Percentiles rank a stretch among this genome's conserved stretches.
phyloP scores from a whole-genome alignment of 2,329 filamentous ascomycete genomes.

The Fusarium goolgardi region DNA sequence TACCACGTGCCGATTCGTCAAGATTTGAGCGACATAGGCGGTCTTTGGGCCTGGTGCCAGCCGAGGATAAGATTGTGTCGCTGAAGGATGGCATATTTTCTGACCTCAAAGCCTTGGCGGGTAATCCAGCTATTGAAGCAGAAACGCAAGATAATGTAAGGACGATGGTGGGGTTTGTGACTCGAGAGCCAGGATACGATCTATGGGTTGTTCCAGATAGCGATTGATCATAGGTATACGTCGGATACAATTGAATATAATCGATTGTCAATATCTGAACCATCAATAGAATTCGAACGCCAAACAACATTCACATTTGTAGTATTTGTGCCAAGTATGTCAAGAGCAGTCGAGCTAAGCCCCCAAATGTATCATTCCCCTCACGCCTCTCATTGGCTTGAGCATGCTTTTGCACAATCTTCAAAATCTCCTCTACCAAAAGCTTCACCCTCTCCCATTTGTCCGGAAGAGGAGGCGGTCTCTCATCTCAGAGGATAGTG shows the following conservation, averaged over 20 bases:
- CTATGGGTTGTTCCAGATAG: background rate
- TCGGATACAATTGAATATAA: background rate
- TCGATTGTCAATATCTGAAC: too few relatives aligned
- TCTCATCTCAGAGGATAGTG: conserved; percentile 6
- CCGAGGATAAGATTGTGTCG: background rate
- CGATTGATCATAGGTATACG: background rate
- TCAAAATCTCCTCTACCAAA: background rate
- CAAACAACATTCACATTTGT: background rate
- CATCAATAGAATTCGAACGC: fast-evolving
- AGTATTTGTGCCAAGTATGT: background rate
- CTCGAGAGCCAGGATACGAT: background rate
- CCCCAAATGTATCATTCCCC: background rate
- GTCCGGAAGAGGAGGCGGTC: background rate
- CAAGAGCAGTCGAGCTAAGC: background rate
- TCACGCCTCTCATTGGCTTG: background rate
- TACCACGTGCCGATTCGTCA: background rate
- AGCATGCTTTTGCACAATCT: background rate
- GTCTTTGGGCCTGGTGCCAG: background rate
- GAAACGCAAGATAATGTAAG: background rate
- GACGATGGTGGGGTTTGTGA: fast-evolving
- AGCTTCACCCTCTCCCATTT: background rate
- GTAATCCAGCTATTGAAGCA: background rate
- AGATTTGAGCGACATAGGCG: background rate
- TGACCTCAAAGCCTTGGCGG: background rate
- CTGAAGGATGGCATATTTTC: background rate